Base-by-base conservation (phyloP, 768 basidiomycete genomes). In the Boletus coccyginus region DNA sequence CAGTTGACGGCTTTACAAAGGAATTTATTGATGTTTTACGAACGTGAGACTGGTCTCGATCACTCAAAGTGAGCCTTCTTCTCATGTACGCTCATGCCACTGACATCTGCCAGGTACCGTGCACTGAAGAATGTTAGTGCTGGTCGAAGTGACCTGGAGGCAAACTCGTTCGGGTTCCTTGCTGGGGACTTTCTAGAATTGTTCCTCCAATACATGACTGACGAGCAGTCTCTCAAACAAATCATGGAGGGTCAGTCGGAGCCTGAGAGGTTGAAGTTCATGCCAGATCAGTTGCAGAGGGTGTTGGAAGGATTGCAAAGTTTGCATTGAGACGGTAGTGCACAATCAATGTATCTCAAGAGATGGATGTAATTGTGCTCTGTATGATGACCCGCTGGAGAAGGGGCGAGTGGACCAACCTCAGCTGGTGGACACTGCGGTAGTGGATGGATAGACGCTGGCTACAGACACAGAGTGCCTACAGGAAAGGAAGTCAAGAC, bases 181-280 rank as follows among this genome's bases (percentile, higher is more conserved):
- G 94, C 96, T 58, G 94, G 94, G 2, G 88, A 92, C 65, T 90
- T 94, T 60, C 66, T 97, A 19, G 90, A 94, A 69, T 73, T 75
- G 19, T 85, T 89, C 69, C 75, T 87, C 51, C 71, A 70, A 17
- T 74, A 78, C 46, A 66, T 65, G 38, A 68, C 64, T 13, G 72
- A 78, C 19, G 70, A 77, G 1, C 64, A 74, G 7, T 70, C 77
- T 24, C 71, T 84, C n/a, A 69, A 78, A 50, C 72, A 77, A 56
- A 81, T 90, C 11, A 71, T 87, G 61, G 64, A 74, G 31, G 90
- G 90, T 10, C 71, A 75, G 17, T 83, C 74, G 52, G 78, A 82
- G 49, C 81, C 82, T 3, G 88, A 92, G 70, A 72, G 72, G 35
- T 67, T 92, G 17, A 75, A 73, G 13, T 63, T 82, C 40, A 65